Base-by-base conservation (phyloP, 768 basidiomycete genomes). In the Botryobasidium botryosum region DNA sequence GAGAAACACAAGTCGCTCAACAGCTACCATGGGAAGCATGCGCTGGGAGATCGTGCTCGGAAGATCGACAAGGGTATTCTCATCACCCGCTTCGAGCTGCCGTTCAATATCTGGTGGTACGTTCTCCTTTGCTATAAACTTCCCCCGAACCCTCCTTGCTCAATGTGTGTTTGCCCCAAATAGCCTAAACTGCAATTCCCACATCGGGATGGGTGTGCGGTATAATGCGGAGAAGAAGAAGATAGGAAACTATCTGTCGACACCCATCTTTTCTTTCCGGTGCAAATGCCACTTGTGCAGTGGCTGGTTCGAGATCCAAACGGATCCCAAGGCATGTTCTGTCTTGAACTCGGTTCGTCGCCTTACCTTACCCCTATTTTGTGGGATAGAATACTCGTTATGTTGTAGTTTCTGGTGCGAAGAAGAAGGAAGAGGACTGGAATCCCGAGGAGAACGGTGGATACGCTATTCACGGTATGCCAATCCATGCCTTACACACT, bases 141-240 rank as follows among this genome's bases (percentile, higher is more conserved):
- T 38, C 40, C 13, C 29, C 12, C 21, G 33, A 25, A 29, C 17
- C 12, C 4, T 20, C 15, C 12, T 12, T 37, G 17, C 20, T 13
- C 29, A 29, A 33, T 45, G 42, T 23, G 40, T n/a, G 23, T 12
- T 28, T 20, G 26, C 7, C 12, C 4, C 3, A 8, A 15, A n/a
- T 37, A 0, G 17, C 21, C 6, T 49, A 21, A 80, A 80, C 63
- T 99, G 92, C 64, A 79, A 91, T 60, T 81, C 82, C 53, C 94
- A 97, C 64, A 86, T 99, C 41, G 94, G 94, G 8, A 94, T 94
- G 75, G 94, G 94, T 20, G 94, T 99, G 2, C 83, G 94, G n/a
- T 99, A 96, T 68, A 99, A 99, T 53, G 94, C 94, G 0, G 91
- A 97, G 62, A 99, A 99, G 74, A 82, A 82, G 67, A 96, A 92